These are phyloP conservation scores for Zelonia costaricensis DNA, from an alignment of 208 protist species.

Conservation along the genomic window DNA sequence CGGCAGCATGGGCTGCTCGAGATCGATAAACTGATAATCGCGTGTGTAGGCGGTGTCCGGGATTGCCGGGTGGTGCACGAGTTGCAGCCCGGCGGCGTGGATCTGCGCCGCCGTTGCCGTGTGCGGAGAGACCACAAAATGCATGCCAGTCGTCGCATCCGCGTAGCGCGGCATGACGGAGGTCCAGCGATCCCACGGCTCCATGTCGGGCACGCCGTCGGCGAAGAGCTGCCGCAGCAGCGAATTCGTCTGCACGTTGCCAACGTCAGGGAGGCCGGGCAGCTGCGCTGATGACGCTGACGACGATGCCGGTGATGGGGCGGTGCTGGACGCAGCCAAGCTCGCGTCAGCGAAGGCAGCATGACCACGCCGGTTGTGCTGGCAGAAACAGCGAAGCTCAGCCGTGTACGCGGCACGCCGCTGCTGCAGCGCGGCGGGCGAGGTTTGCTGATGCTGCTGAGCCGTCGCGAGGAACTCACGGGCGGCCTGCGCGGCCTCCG, in stretches of 20 bases:
- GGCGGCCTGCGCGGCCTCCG: constrained; percentile 2
- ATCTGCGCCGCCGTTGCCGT: constrained; percentile 19
- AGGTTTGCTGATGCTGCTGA: constrained; percentile 14
- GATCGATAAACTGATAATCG: constrained; percentile 38
- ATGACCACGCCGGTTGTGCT: constrained; percentile 1
- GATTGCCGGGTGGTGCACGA: constrained; percentile 61
- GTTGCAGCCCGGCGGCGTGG: constrained; percentile 27
- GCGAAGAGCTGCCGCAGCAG: constrained; percentile 47
- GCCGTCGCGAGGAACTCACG: constrained; percentile 10
- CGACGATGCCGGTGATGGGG: too few relatives aligned
- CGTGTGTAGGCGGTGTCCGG: constrained; percentile 57
- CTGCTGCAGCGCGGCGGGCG: constrained; percentile 3
- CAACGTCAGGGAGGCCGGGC: not conserved
- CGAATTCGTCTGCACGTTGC: constrained; percentile 34
- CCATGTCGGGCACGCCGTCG: constrained; percentile 77
- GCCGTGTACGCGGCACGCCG: constrained; percentile 30
- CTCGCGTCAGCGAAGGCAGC: too few relatives aligned
- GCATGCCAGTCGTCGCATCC: not conserved
- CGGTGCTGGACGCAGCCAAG: too few relatives aligned
- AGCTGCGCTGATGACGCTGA: too few relatives aligned
- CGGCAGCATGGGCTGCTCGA: constrained; percentile 20
- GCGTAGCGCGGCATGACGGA: constrained; percentile 66
- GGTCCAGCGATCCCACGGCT: constrained; percentile 84
- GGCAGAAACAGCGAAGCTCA: constrained; percentile 27
- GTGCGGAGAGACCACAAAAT: constrained; percentile 17